Base-by-base conservation (phyloP, 306 rosid species). In the Alnus glutinosa region DNA sequence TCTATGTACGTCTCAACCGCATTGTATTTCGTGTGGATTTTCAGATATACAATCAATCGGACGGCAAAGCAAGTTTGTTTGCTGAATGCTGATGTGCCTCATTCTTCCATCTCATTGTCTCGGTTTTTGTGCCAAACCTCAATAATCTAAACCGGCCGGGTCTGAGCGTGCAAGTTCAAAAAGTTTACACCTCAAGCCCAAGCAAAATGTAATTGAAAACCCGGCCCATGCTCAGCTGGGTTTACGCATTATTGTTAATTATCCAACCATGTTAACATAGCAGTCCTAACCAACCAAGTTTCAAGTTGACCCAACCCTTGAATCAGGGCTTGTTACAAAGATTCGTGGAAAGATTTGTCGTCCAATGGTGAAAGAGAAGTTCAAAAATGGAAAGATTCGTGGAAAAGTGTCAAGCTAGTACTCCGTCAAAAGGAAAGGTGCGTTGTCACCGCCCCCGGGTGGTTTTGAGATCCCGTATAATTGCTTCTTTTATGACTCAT, bases 181-280 rank as follows among this genome's bases (percentile, higher is more conserved):
- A 69, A 14, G 1, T 15, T 1, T 4, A 34, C 8, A 11, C 34
- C 23, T 2, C 18, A 44, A 70, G 79, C 81, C 78, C 84, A 75
- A 79, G 63, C 74, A 78, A 14, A 14, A 51, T 18, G 42, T 10
- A 62, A 70, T 71, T 68, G 58, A 83, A 58, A 52, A 10, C 51
- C 54, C 79, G 89, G 83, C 87, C 89, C 85, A 74, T 70, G 23
- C 70, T 83, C 89, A 86, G 87, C 87, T 83, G 81, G 85, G 55
- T 66, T 70, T 70, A 44, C 51, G 10, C 23, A 73, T 32, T 32
- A 16, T 15, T 15, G 32, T 36, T 72, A 2, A 36, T 36, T 36
- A 36, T 36, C 39, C 28, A 0, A 23, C 28, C 28, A 23, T 23
- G 28, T 23, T 23, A 23, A 23, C 28, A 23, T 23, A 23, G 0